A percentile compares a stretch with the other conserved stretches of the same genome.
Conservation (phyloP, 1,284 basidiomycete genomes). For the Ustilago hordei region DNA sequence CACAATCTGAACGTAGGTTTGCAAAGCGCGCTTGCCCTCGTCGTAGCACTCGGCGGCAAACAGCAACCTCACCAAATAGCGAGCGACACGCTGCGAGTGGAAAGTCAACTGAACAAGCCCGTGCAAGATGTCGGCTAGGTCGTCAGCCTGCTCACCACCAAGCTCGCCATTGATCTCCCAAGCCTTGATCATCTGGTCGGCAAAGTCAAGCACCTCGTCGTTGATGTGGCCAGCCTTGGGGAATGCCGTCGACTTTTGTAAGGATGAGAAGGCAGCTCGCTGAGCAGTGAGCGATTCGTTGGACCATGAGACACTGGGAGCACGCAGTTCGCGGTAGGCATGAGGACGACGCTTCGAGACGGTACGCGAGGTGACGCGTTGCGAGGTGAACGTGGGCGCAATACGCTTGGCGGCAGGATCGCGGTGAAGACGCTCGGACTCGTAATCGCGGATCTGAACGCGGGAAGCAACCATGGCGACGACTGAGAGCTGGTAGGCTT, state of each 20-base stretch:
- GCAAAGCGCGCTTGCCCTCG: constrained; percentile 59
- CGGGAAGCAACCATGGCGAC: constrained; percentile 56
- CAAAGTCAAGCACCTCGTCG: constrained; percentile 82
- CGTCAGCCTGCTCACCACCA: constrained; percentile 63
- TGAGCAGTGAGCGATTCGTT: constrained; percentile 60
- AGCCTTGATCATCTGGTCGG: constrained; percentile 81
- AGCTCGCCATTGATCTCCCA: constrained; percentile 75
- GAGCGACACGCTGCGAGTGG: constrained; percentile 63
- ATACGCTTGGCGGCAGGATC: constrained; percentile 44
- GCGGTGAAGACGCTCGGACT: constrained; percentile 49
- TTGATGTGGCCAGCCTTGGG: constrained; percentile 87
- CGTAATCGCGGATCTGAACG: constrained; percentile 60
- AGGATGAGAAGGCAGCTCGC: constrained; percentile 37
- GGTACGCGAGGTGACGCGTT: constrained; percentile 53
- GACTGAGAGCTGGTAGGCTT: constrained; percentile 59
- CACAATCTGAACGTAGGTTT: constrained; percentile 63
- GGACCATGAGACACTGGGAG: constrained; percentile 59
- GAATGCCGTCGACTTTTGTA: constrained; percentile 76
- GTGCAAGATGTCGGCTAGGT: constrained; percentile 64
- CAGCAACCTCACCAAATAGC: constrained; percentile 61
- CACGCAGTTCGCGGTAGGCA: constrained; percentile 35
- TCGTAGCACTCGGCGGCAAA: constrained; percentile 63
- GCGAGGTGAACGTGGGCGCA: constrained; percentile 31
- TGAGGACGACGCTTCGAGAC: constrained; percentile 60
- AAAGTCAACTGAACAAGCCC: constrained; percentile 62